A percentile compares a stretch with the other conserved stretches of the same genome.
Conservation (phyloP, 2,329 filamentous ascomycete genomes). For the Endocalyx cinctus region DNA sequence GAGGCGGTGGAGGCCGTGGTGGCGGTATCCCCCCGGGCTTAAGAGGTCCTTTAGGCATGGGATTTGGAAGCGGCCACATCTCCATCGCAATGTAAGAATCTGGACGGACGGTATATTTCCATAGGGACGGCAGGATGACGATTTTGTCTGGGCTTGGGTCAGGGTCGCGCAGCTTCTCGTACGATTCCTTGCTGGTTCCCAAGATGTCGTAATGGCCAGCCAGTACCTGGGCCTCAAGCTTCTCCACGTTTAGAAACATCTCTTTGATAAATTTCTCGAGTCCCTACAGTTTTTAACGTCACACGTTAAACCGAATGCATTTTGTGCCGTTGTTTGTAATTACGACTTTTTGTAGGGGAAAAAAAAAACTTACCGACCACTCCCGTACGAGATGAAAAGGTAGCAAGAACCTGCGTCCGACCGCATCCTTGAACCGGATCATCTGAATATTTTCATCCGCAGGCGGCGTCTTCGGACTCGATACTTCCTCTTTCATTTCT, state of each 20-base stretch:
- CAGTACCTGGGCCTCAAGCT: constrained; percentile 2
- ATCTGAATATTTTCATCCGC: constrained; percentile 1
- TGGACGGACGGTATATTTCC: constrained; percentile 3
- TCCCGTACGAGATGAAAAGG: constrained; percentile 1
- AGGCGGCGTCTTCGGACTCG: not conserved
- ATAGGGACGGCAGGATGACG: constrained; percentile 2
- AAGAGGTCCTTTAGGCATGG: no score
- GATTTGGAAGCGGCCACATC: no score
- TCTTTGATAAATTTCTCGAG: constrained; percentile 5
- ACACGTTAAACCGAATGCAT: no score
- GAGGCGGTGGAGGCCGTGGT: no score
- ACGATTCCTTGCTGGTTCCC: no score
- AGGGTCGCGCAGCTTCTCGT: no score
- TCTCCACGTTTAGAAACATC: constrained; percentile 2
- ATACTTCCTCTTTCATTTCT: not conserved
- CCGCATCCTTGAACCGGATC: constrained; percentile 1
- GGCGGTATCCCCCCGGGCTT: no score
- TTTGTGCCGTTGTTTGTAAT: not conserved
- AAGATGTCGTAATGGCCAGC: constrained; percentile 4
- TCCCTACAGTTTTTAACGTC: constrained; percentile 1
- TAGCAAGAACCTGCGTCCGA: constrained; percentile 2
- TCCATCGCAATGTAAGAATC: constrained; percentile 4
- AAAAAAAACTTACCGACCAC: constrained; percentile 2
- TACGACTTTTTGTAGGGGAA: no score
- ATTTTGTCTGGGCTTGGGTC: constrained; percentile 1